Percentiles rank a stretch among this genome's conserved stretches.
Conservation (phyloP, 441 rosid species). For the Populus hybrid region DNA sequence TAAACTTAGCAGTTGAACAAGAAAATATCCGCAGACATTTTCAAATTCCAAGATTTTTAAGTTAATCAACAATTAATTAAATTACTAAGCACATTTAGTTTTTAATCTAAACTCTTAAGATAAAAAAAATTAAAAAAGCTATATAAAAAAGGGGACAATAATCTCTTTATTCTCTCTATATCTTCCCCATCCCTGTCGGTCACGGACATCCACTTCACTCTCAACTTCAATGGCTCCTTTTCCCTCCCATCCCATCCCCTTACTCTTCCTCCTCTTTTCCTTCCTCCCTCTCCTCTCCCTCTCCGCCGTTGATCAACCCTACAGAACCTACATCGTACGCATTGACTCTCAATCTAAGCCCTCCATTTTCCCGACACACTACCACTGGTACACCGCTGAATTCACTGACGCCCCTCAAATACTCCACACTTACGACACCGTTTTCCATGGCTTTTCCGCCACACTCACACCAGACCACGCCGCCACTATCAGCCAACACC, state of each 20-base stretch:
- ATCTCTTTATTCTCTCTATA: background rate
- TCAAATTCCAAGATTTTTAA: background rate
- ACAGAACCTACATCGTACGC: slow-evolving; percentile 58
- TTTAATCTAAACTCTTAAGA: background rate
- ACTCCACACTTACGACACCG: slow-evolving; percentile 76
- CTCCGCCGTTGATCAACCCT: slow-evolving; percentile 8
- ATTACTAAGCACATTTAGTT: background rate
- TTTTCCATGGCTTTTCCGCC: slow-evolving; percentile 88
- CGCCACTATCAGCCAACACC: slow-evolving; percentile 42
- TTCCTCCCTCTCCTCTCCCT: background rate
- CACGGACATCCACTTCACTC: slow-evolving; percentile 16
- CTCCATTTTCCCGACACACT: slow-evolving; percentile 74
- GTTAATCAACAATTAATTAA: background rate
- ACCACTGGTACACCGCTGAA: slow-evolving; percentile 77
- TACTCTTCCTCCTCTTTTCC: background rate
- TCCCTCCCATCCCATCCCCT: background rate
- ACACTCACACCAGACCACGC: slow-evolving; percentile 37
- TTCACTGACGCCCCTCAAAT: slow-evolving; percentile 50
- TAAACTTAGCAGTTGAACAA: too few species aligned
- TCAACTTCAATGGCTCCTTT: slow-evolving; percentile 13
- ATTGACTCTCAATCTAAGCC: slow-evolving; percentile 65
- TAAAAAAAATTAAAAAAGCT: too few species aligned
- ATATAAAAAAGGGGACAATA: background rate
- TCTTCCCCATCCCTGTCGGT: slow-evolving; percentile 17
- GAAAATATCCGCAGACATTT: background rate